Evolutionary conservation across 1,284 basidiomycete species (phyloP).

Genomic region (Anthracocystis walkeri): DNA sequence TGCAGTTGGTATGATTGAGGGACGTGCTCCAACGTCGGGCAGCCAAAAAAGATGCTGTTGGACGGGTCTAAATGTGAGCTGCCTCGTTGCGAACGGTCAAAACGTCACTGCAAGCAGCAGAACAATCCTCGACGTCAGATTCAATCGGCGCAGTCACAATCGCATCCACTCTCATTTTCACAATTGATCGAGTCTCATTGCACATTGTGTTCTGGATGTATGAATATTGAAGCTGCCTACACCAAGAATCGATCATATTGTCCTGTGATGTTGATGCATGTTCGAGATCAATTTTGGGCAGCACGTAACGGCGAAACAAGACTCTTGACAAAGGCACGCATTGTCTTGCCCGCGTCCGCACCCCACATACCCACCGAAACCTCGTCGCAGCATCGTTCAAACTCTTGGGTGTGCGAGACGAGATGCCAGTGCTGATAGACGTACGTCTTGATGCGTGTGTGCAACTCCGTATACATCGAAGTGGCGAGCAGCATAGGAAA

Average conservation of each 20-base stretch:
- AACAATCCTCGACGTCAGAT: too few relatives aligned
- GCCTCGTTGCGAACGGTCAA: too few relatives aligned
- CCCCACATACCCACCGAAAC: slow-evolving; percentile 63
- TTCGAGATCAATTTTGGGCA: slow-evolving; percentile 6
- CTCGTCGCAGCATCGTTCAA: slow-evolving; percentile 66
- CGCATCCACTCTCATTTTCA: too few relatives aligned
- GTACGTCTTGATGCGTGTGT: slow-evolving; percentile 59
- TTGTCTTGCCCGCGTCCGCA: slow-evolving; percentile 48
- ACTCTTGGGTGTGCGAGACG: slow-evolving; percentile 57
- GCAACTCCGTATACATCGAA: slow-evolving; percentile 58
- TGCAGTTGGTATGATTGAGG: too few relatives aligned
- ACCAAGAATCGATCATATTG: background rate
- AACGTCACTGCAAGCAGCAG: too few relatives aligned
- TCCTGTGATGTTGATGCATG: background rate
- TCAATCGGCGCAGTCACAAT: too few relatives aligned
- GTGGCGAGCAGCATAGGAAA: slow-evolving; percentile 78
- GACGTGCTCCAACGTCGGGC: too few relatives aligned
- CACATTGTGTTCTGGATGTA: too few relatives aligned
- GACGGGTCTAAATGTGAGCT: too few relatives aligned
- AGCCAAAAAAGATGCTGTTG: too few relatives aligned
- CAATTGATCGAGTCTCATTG: too few relatives aligned
- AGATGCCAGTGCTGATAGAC: slow-evolving; percentile 63
- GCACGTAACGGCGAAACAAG: slow-evolving; percentile 36
- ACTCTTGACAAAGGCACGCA: slow-evolving; percentile 49
- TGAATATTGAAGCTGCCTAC: background rate